These are phyloP conservation scores for Melocanna baccifera DNA, from an alignment of 176 grass and related monocot species.

Conservation along the genomic window DNA sequence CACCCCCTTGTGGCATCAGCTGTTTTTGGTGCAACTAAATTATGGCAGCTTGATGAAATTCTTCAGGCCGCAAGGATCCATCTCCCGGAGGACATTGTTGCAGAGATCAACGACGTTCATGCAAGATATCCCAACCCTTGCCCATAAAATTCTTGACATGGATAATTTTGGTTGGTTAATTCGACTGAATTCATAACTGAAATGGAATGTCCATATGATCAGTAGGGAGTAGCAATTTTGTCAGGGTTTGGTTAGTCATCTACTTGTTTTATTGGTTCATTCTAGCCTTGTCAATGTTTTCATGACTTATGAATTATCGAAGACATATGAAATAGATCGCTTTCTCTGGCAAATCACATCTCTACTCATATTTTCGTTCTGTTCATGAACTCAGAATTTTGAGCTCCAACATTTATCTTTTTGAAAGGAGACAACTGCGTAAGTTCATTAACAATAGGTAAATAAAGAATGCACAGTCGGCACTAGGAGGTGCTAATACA, in stretches of 20 bases:
- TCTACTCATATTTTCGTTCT: background rate
- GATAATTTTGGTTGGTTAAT: background rate
- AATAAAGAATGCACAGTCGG: too few relatives aligned
- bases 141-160: slow-evolving; percentile 25
- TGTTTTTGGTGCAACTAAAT: slow-evolving; percentile 76
- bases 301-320: background rate
- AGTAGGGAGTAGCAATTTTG: background rate
- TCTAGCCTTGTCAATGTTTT: background rate
- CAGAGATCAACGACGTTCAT: slow-evolving; percentile 74
- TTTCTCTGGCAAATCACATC: background rate
- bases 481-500: too few relatives aligned
- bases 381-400: background rate
- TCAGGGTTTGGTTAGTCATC: background rate
- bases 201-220: background rate
- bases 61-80: slow-evolving; percentile 45
- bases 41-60: slow-evolving; percentile 67
- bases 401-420: background rate
- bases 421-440: background rate
- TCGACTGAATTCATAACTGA: too few relatives aligned
- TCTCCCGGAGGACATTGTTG: slow-evolving; percentile 44
- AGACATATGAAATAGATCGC: background rate
- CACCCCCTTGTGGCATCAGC: slow-evolving; percentile 70
- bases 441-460: background rate
- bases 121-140: slow-evolving; percentile 65
- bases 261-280: background rate